A percentile compares a stretch with the other conserved stretches of the same genome.
Evolutionary conservation across 2,329 filamentous ascomycete species (phyloP).

Genomic region (Paecilomyces dactylethromorphus): DNA sequence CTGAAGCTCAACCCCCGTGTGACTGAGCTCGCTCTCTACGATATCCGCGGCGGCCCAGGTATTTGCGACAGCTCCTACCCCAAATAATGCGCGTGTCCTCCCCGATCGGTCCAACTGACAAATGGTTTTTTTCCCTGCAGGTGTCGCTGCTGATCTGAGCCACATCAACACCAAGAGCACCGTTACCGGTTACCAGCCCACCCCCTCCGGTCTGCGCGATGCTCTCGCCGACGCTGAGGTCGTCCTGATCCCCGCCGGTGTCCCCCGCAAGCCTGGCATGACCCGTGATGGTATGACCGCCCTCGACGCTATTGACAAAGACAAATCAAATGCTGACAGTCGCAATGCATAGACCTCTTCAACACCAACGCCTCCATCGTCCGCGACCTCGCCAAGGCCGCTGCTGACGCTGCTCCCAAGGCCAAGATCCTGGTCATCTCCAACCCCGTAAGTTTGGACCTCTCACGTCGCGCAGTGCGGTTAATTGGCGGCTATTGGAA

Average conservation of each 20-base stretch:
- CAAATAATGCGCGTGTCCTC: not conserved
- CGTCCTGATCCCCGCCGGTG: conserved; percentile 95
- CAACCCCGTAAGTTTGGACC: conserved; percentile 64
- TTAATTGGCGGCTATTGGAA: not conserved
- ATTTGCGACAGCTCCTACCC: conserved; percentile 30
- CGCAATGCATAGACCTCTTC: conserved; percentile 68
- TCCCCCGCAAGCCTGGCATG: conserved; percentile 99
- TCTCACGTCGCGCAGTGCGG: not conserved
- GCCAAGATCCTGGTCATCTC: conserved; percentile 96
- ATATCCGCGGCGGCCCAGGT: conserved; percentile 93
- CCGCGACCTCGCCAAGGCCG: conserved; percentile 93
- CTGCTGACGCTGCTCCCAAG: conserved; percentile 78
- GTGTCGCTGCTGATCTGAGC: conserved; percentile 95
- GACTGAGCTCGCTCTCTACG: conserved; percentile 90
- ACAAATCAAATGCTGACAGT: not conserved
- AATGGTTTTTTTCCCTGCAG: conserved; percentile 40
- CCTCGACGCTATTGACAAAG: not conserved
- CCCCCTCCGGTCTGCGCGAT: conserved; percentile 64
- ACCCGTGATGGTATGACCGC: conserved; percentile 70
- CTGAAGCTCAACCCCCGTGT: conserved; percentile 98
- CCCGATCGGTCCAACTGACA: conserved; percentile 1
- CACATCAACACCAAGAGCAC: conserved; percentile 99
- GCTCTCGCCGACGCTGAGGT: conserved; percentile 85
- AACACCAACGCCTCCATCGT: conserved; percentile 99
- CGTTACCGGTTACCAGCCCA: conserved; percentile 83